phyloP scores from a whole-genome alignment of 306 rosid species.

The Styphnolobium japonicum region DNA sequence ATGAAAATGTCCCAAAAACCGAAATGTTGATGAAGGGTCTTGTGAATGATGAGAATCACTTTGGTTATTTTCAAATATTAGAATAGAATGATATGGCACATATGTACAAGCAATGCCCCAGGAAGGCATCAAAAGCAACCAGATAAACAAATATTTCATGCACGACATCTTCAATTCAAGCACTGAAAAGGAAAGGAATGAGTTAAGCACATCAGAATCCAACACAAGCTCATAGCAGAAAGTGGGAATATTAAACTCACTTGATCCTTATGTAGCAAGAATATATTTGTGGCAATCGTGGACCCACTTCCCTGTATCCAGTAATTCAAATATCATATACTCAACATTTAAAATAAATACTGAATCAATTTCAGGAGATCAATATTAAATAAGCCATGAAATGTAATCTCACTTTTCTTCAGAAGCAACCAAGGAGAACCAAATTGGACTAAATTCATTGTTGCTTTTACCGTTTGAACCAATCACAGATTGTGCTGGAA shows the following conservation, averaged over 20 bases:
- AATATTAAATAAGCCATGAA: neutral
- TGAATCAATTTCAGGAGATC: neutral
- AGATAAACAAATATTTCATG: slow-evolving; percentile 8
- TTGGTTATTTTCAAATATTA: neutral
- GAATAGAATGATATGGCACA: neutral
- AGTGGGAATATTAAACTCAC: slow-evolving; percentile 42
- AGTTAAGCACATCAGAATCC: neutral
- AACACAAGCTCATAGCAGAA: neutral
- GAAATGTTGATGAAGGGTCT: neutral
- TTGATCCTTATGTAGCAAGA: slow-evolving; percentile 48
- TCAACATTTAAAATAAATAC: neutral
- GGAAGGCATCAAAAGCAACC: neutral
- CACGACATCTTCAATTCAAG: neutral
- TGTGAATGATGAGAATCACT: neutral
- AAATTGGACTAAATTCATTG: slow-evolving; percentile 25
- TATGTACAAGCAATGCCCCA: neutral
- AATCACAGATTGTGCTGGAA: slow-evolving; percentile 32
- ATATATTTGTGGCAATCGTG: slow-evolving; percentile 56
- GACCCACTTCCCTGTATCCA: slow-evolving; percentile 41
- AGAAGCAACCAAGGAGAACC: slow-evolving; percentile 71
- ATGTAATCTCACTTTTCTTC: slow-evolving; percentile 42
- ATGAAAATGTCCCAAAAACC: neutral
- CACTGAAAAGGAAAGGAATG: neutral
- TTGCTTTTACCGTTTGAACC: slow-evolving; percentile 14
- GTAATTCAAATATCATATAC: slow-evolving; percentile 23